Conservation (phyloP, 208 protist species). For the Trypanosoma scelopori region DNA sequence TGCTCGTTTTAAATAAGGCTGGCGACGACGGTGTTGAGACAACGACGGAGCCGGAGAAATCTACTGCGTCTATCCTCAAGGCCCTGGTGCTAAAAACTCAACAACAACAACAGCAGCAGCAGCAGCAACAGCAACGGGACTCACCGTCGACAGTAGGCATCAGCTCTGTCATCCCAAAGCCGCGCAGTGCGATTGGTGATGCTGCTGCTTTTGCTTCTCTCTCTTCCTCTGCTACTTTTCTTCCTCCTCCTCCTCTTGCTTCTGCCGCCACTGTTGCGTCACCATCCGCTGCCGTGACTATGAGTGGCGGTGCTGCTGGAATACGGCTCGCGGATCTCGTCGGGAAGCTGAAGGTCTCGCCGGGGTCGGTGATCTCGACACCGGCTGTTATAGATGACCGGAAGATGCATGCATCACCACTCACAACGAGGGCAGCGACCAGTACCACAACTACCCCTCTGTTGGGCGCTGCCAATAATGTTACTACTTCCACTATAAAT, state of each 20-base stretch:
- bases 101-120: conserved; percentile 15
- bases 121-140: conserved; percentile 11
- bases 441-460: background rate
- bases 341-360: conserved; percentile 16
- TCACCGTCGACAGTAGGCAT: background rate
- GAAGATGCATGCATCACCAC: background rate
- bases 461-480: conserved; percentile 1
- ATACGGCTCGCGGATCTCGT: conserved; percentile 30
- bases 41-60: conserved; percentile 7
- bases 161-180: conserved; percentile 33
- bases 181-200: conserved; percentile 41
- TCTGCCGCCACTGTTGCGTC: conserved; percentile 9
- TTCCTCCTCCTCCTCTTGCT: background rate
- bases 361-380: background rate
- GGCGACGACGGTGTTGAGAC: conserved; percentile 11
- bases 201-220: too few species aligned
- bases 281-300: conserved; percentile 4
- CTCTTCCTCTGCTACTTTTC: too few species aligned
- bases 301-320: conserved; percentile 9
- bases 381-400: too few species aligned
- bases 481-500: background rate
- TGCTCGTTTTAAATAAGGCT: conserved; percentile 61
- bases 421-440: conserved; percentile 11
- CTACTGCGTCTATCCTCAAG: conserved; percentile 7
- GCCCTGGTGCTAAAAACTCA: conserved; percentile 6